Base-by-base conservation (phyloP, 169 alveolate genomes). In the Plasmodium inui region DNA sequence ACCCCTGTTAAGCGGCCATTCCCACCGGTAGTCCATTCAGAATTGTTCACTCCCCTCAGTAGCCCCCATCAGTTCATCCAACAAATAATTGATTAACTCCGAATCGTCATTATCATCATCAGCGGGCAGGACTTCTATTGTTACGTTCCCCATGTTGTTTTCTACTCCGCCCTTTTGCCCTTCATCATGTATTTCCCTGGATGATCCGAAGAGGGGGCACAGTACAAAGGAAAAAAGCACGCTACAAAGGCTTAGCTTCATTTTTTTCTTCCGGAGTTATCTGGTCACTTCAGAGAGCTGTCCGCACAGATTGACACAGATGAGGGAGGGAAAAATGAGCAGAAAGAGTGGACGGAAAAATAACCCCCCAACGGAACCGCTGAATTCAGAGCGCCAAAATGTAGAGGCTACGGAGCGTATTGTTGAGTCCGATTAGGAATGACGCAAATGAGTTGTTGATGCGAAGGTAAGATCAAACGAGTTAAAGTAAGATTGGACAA, bases 121-220 rank as follows among this genome's bases (percentile, higher is more conserved):
- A 22, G 93, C 71, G 9, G 93, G 93, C n/a, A 85, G 84, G 39
- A 85, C 41, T 73, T 85, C 93, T 73, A 85, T 85, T 61, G 93
- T 85, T 85, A 85, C 84, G 32, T 14, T 39, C 37, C 82, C 80
- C 61, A 8, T 14, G 14, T 41, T 57, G 37, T 50, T 85, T 34
- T 26, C 73, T 39, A 53, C 34, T n/a, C 32, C 76, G 4, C 17
- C 44, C 17, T 84, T 73, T 71, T 84, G 53, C 61, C 55, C 93
- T 32, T n/a, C 78, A 14, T 72, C 80, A 14, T 72, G 44, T 50
- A 44, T 85, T 6, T 6, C 57, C 22, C 39, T 1, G 37, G 57
- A 30, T 50, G 79, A 32, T 17, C 39, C 79, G 61, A 79, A 85
- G 32, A 44, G 22, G 41, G 12, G 9, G 19, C 74, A 26, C 34